These are phyloP conservation scores for Rhizopogon vinicolor DNA, from an alignment of 768 basidiomycete genomes.

Conservation along the genomic window DNA sequence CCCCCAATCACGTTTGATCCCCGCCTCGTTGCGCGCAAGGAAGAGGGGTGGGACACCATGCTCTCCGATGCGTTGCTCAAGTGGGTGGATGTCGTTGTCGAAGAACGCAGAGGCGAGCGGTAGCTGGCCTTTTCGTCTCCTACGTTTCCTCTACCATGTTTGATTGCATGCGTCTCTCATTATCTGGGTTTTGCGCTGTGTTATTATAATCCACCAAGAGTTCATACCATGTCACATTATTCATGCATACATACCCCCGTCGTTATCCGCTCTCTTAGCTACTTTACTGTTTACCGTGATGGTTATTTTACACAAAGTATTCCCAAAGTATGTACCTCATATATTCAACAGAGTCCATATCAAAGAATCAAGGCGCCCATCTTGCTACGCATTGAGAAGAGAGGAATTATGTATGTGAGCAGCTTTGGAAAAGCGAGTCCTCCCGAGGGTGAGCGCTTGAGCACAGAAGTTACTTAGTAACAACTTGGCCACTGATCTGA, in stretches of 20 bases:
- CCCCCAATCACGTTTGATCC: constrained; percentile 67
- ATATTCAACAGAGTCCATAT: too few species aligned
- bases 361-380: too few species aligned
- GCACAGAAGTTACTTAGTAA: too few species aligned
- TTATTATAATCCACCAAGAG: background rate
- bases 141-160: background rate
- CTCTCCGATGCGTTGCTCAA: constrained; percentile 54
- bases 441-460: too few species aligned
- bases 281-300: background rate
- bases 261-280: background rate
- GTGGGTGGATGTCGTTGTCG: constrained; percentile 68
- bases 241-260: background rate
- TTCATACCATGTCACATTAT: background rate
- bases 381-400: too few species aligned
- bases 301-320: too few species aligned
- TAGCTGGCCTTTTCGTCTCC: background rate
- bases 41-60: constrained; percentile 80
- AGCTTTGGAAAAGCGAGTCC: too few species aligned
- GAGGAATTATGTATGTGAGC: too few species aligned
- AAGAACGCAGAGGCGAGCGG: constrained; percentile 52
- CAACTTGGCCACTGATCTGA: too few species aligned
- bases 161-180: background rate
- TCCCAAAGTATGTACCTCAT: background rate
- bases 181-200: background rate
- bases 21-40: constrained; percentile 63